These are phyloP conservation scores for Oehlia diaphana DNA, from an alignment of 192 early-diverging fungal species.

Conservation along the genomic window DNA sequence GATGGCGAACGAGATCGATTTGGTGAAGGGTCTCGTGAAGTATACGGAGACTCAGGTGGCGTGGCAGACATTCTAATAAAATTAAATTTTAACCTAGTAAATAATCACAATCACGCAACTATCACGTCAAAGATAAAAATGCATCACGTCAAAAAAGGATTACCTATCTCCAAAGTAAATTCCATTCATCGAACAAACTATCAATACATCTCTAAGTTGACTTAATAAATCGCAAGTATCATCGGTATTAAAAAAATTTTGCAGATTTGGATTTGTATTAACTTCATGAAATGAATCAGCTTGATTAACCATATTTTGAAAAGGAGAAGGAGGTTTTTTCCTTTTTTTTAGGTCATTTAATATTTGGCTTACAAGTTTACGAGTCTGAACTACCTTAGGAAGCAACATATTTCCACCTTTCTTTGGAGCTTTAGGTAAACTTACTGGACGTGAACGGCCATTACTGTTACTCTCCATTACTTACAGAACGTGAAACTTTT, in stretches of 20 bases:
- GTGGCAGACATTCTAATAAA: constrained; percentile 5
- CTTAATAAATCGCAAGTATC: constrained; percentile 27
- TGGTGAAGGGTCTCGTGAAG: constrained; percentile 26
- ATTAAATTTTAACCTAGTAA: neutral
- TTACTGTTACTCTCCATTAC: neutral
- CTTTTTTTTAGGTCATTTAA: constrained; percentile 25
- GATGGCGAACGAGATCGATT: constrained; percentile 23
- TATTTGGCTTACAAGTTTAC: constrained; percentile 23
- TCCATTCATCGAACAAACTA: constrained; percentile 14
- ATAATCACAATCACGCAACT: neutral
- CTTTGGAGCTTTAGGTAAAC: neutral
- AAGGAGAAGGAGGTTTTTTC: constrained; percentile 25
- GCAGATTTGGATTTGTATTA: neutral
- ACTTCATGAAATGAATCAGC: neutral
- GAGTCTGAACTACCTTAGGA: constrained; percentile 23
- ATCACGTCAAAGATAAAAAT: neutral
- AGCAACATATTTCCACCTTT: neutral
- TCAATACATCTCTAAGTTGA: constrained; percentile 25
- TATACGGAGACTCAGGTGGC: constrained; percentile 22
- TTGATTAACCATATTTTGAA: neutral
- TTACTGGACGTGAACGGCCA: neutral
- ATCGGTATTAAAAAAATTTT: constrained; percentile 17
- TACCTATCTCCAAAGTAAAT: constrained; percentile 26
- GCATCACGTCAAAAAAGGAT: neutral
- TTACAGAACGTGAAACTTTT: neutral